A percentile compares a stretch with the other conserved stretches of the same genome.
Conservation (phyloP, 129 eudicot genomes). For the Arctium lappa region DNA sequence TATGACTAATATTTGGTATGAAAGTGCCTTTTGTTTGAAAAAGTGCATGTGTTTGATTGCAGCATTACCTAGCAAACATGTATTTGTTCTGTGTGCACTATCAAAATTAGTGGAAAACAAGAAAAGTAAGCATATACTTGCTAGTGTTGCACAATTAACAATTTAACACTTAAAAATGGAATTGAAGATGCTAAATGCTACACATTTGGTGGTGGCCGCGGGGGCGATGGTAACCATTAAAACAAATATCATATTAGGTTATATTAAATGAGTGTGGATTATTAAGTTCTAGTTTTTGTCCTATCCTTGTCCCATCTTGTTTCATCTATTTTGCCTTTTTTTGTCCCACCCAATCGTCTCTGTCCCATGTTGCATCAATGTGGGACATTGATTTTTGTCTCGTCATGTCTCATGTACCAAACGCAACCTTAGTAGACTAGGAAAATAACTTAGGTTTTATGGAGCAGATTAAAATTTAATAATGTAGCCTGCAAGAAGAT, state of each 20-base stretch:
- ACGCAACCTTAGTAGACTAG: neutral
- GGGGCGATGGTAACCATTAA: too few species aligned
- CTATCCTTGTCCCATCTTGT: too few species aligned
- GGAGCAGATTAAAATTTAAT: neutral
- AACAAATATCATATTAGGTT: too few species aligned
- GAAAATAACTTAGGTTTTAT: neutral
- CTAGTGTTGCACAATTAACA: slow-evolving; percentile 21
- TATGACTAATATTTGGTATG: slow-evolving; percentile 23
- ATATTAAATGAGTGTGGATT: too few species aligned
- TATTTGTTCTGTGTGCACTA: slow-evolving; percentile 18
- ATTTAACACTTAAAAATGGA: slow-evolving; percentile 12
- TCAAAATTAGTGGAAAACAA: slow-evolving; percentile 33
- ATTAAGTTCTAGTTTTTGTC: too few species aligned
- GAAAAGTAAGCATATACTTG: slow-evolving; percentile 20
- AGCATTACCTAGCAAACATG: slow-evolving; percentile 16
- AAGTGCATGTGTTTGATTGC: slow-evolving; percentile 14
- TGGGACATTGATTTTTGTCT: too few species aligned
- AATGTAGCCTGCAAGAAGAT: neutral
- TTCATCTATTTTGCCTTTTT: too few species aligned
- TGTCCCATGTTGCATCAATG: too few species aligned
- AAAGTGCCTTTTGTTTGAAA: slow-evolving; percentile 19
- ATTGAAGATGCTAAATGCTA: neutral
- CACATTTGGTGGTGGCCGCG: neutral
- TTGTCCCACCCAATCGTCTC: too few species aligned
- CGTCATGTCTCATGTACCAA: too few species aligned